Conservation (phyloP, 169 alveolate genomes). For the Plasmodium vivax region DNA sequence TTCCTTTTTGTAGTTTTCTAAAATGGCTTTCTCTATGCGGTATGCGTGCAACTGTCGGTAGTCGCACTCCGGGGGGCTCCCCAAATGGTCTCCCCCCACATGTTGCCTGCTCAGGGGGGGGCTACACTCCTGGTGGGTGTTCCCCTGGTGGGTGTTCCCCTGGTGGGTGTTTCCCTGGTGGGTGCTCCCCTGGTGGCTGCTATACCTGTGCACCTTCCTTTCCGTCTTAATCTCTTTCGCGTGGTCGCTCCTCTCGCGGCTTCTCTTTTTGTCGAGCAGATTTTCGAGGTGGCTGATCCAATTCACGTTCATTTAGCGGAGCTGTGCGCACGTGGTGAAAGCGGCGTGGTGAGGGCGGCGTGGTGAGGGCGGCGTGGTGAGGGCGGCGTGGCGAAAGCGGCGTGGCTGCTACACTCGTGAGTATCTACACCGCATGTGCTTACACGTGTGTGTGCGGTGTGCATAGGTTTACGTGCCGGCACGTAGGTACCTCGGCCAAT, state of each 20-base stretch:
- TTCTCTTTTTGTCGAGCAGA: conserved; percentile 2
- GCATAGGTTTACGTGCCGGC: neutral
- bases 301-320: conserved; percentile 10
- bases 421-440: neutral
- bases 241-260: neutral
- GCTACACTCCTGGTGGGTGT: too few species aligned
- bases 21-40: neutral
- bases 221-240: neutral
- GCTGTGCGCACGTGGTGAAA: neutral
- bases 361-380: too few species aligned
- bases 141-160: too few species aligned
- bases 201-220: neutral
- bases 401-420: neutral
- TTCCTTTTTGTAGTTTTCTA: conserved; percentile 44
- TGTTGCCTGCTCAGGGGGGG: neutral
- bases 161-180: too few species aligned
- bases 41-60: neutral
- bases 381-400: too few species aligned
- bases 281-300: conserved; percentile 30
- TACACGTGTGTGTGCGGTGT: neutral
- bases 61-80: neutral
- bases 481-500: neutral
- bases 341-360: too few species aligned
- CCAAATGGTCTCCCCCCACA: neutral
- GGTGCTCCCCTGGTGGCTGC: neutral